phyloP scores from a whole-genome alignment of 768 basidiomycete species.

The Suillus spraguei region DNA sequence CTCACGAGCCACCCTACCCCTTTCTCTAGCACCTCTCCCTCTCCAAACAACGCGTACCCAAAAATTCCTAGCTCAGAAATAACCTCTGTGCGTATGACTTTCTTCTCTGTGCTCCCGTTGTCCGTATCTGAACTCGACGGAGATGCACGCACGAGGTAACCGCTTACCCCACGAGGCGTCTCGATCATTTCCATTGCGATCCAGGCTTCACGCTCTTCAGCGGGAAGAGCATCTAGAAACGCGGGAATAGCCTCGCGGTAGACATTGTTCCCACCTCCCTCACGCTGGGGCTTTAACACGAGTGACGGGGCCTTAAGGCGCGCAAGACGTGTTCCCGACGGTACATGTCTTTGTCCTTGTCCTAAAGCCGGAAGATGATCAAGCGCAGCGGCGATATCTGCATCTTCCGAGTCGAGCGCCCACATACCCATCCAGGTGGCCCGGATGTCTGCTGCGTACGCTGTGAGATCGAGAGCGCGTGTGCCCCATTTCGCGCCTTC shows the following conservation, averaged over 20 bases:
- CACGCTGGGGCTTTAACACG: slow-evolving; percentile 96
- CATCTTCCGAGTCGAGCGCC: slow-evolving; percentile 55
- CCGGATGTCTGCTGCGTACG: slow-evolving; percentile 51
- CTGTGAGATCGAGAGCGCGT: slow-evolving; percentile 31
- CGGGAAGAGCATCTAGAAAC: slow-evolving; percentile 67
- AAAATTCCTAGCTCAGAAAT: slow-evolving; percentile 93
- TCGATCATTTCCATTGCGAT: slow-evolving; percentile 94
- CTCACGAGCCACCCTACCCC: slow-evolving; percentile 83
- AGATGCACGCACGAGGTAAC: slow-evolving; percentile 79
- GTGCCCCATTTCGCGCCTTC: slow-evolving; percentile 37
- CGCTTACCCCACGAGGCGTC: slow-evolving; percentile 67
- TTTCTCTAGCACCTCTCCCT: slow-evolving; percentile 49
- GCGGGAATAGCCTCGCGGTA: slow-evolving; percentile 82
- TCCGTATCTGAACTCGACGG: slow-evolving; percentile 6
- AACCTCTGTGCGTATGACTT: slow-evolving; percentile 61
- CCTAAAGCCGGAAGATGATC: slow-evolving; percentile 8
- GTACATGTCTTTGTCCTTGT: slow-evolving; percentile 12
- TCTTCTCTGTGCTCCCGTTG: slow-evolving; percentile 6
- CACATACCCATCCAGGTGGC: slow-evolving; percentile 89
- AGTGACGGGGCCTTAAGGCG: slow-evolving; percentile 47
- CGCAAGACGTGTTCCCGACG: slow-evolving; percentile 25
- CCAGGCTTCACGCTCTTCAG: slow-evolving; percentile 77
- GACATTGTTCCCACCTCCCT: slow-evolving; percentile 97
- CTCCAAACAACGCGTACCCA: slow-evolving; percentile 82
- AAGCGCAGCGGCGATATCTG: slow-evolving; percentile 9